Evolutionary conservation across 2,329 filamentous ascomycete species (phyloP).

Genomic region (Cryphonectria parasitica): DNA sequence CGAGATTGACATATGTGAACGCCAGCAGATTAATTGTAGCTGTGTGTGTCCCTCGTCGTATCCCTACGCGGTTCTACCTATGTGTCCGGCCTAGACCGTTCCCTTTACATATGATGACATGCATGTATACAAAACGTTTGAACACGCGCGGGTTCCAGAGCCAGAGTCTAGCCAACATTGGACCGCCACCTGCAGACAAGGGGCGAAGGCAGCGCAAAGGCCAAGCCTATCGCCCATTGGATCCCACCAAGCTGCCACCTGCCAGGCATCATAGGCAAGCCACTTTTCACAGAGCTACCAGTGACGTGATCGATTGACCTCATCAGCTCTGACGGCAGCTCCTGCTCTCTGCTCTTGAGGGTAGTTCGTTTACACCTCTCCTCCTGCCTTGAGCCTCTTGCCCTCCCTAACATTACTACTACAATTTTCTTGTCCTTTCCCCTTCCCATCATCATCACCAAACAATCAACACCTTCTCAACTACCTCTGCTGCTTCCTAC

Average conservation of each 20-base stretch:
- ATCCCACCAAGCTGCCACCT: conserved; percentile 1
- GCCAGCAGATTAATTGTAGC: background rate
- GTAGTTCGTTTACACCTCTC: background rate
- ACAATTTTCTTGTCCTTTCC: background rate
- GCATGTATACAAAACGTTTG: background rate
- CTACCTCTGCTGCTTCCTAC: background rate
- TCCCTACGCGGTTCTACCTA: background rate
- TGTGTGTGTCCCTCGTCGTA: background rate
- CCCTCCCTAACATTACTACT: background rate
- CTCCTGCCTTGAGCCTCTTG: background rate
- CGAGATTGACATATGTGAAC: background rate
- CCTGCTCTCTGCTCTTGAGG: background rate
- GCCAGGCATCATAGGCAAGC: conserved; percentile 17
- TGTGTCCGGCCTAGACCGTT: background rate
- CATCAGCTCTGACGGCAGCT: conserved; percentile 5
- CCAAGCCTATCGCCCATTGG: background rate
- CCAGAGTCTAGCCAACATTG: conserved; percentile 1
- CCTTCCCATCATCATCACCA: background rate
- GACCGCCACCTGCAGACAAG: background rate
- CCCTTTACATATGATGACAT: background rate
- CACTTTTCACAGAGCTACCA: conserved; percentile 13
- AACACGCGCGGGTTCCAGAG: background rate
- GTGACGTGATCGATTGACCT: conserved; percentile 25
- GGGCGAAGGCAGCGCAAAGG: background rate
- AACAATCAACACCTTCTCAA: conserved; percentile 7